These are phyloP conservation scores for Agroathelia rolfsii DNA, from an alignment of 1,284 basidiomycete species.

Conservation along the genomic window DNA sequence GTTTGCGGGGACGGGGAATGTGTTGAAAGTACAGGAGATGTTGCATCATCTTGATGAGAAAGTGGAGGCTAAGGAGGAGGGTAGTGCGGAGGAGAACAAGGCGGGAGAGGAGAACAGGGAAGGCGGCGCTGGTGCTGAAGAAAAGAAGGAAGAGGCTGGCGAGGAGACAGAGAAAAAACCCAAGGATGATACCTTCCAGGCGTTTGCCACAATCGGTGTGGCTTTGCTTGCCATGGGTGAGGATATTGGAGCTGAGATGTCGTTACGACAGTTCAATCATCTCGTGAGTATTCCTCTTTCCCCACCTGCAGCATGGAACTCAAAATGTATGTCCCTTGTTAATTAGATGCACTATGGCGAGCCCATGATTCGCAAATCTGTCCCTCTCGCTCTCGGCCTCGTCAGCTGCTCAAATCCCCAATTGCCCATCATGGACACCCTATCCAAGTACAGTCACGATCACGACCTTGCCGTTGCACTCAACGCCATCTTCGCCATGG, in stretches of 20 bases:
- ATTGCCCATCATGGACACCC: constrained; percentile 91
- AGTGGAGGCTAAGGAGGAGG: constrained; percentile 52
- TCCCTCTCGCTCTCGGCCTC: constrained; percentile 94
- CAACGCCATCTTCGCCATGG: constrained; percentile 99
- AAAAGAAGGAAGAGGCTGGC: constrained; percentile 42
- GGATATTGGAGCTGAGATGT: constrained; percentile 97
- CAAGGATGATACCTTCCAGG: constrained; percentile 79
- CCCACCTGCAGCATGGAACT: too few relatives aligned
- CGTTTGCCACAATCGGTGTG: constrained; percentile 91
- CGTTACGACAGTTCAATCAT: constrained; percentile 89
- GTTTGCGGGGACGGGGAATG: constrained; percentile 94
- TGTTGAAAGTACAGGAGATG: constrained; percentile 89
- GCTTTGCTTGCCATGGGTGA: constrained; percentile 97
- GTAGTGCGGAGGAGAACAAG: constrained; percentile 36
- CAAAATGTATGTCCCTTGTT: constrained; percentile 7
- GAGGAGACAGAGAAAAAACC: constrained; percentile 40
- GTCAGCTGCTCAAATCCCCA: constrained; percentile 95
- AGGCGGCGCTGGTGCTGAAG: constrained; percentile 45
- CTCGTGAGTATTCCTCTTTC: constrained; percentile 43
- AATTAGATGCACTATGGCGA: constrained; percentile 96
- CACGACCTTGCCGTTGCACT: constrained; percentile 92
- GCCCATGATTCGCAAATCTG: constrained; percentile 82
- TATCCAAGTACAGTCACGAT: constrained; percentile 99
- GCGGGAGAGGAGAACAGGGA: constrained; percentile 33
- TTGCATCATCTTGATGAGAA: constrained; percentile 93